phyloP scores from a whole-genome alignment of 352 stramenopile species.

The Aphanomyces euteiches region DNA sequence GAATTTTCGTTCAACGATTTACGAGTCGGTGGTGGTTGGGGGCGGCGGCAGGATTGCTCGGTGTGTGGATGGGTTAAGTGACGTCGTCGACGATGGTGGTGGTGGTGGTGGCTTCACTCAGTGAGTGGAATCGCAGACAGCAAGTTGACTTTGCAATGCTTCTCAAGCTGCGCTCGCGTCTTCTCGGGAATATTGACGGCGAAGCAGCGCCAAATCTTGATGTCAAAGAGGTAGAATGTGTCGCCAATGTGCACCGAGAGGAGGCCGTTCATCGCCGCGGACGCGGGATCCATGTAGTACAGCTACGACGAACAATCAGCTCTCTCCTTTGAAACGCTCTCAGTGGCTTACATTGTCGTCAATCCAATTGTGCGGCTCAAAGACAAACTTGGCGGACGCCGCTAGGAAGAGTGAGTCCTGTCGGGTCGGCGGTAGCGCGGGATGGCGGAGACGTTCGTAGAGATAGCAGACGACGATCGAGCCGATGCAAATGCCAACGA shows the following conservation, averaged over 20 bases:
- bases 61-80: too few relatives aligned
- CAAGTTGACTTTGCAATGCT: not conserved
- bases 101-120: not conserved
- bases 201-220: constrained; percentile 18
- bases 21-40: too few relatives aligned
- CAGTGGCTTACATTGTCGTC: not conserved
- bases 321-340: not conserved
- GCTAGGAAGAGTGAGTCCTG: constrained; percentile 4
- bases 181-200: not conserved
- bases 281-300: constrained; percentile 22
- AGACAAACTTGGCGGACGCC: not conserved
- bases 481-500: constrained; percentile 1
- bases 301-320: not conserved
- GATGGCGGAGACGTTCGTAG: not conserved
- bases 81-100: too few relatives aligned
- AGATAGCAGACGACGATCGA: not conserved
- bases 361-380: not conserved
- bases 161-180: not conserved
- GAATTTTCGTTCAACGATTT: too few relatives aligned
- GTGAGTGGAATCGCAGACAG: constrained; percentile 5
- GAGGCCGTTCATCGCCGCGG: constrained; percentile 9
- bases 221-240: constrained; percentile 19
- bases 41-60: too few relatives aligned
- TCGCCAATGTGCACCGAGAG: not conserved
- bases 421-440: not conserved